A percentile compares a stretch with the other conserved stretches of the same genome.
Conservation (phyloP, 2,329 filamentous ascomycete species). For the Xylariaceae sp. region DNA sequence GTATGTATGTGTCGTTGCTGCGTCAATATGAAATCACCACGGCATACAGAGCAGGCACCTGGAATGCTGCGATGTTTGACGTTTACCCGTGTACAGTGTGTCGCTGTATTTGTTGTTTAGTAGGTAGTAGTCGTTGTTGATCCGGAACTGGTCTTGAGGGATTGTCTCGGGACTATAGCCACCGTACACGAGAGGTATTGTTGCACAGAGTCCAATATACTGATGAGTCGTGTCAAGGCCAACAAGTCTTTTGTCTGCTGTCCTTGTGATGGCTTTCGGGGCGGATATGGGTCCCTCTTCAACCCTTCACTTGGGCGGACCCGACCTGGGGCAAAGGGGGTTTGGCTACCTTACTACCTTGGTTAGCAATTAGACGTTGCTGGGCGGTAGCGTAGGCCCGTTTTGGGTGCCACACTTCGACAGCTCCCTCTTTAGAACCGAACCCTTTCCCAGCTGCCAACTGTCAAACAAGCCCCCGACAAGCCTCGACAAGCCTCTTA, state of each 20-base stretch:
- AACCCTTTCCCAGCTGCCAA: background rate
- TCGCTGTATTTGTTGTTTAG: constrained; percentile 1
- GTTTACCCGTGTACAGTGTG: constrained; percentile 1
- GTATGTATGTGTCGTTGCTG: constrained; percentile 13
- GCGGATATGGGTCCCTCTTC: background rate
- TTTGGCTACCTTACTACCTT: no score
- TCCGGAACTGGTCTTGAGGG: no score
- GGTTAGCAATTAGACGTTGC: constrained; percentile 5
- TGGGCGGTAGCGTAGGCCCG: constrained; percentile 6
- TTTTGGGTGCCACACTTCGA: background rate
- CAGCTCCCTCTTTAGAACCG: constrained; percentile 13
- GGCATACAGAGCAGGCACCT: background rate
- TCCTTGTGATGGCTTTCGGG: no score
- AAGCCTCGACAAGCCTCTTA: no score
- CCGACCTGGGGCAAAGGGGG: background rate
- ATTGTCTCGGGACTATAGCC: no score
- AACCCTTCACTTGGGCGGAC: constrained; percentile 6
- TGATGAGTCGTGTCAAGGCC: background rate
- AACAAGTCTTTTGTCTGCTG: no score
- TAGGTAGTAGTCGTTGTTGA: no score
- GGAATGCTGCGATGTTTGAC: constrained; percentile 7
- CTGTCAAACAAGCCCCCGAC: no score
- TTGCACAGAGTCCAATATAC: constrained; percentile 4
- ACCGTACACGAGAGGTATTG: background rate
- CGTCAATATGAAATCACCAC: constrained; percentile 9